Conservation (phyloP, 805 yeast genomes). For the Wickerhamomyces bisporus region DNA sequence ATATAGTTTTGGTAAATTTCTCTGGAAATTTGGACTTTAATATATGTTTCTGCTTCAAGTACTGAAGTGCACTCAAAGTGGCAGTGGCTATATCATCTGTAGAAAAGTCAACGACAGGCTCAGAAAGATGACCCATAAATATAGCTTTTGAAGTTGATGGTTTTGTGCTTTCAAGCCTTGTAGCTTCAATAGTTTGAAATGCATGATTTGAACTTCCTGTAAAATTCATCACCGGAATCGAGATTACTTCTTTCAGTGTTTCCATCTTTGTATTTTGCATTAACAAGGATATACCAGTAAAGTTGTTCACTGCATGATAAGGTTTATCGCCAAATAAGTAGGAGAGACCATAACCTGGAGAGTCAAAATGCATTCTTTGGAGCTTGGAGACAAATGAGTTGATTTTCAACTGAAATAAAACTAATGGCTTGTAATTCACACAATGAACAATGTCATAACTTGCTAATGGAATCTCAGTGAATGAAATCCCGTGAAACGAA, state of each 20-base stretch:
- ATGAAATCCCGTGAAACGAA: conserved; percentile 13
- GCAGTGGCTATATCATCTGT: conserved; percentile 34
- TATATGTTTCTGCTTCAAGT: conserved; percentile 8
- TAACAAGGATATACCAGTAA: conserved; percentile 32
- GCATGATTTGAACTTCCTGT: conserved; percentile 36
- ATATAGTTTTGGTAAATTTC: neutral
- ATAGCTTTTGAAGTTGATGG: conserved; percentile 29
- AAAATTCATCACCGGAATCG: conserved; percentile 22
- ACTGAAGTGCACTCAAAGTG: conserved; percentile 21
- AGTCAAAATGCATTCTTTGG: conserved; percentile 26
- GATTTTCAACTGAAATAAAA: conserved; percentile 15
- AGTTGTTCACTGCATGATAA: conserved; percentile 30
- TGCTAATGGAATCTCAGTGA: conserved; percentile 19
- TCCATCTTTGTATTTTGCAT: conserved; percentile 21
- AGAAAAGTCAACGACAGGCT: conserved; percentile 40
- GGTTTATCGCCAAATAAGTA: conserved; percentile 40
- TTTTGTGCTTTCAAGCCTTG: conserved; percentile 10
- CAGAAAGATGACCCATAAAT: conserved; percentile 36
- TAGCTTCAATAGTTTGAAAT: conserved; percentile 29
- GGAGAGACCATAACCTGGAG: conserved; percentile 43
- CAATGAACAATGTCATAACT: conserved; percentile 14
- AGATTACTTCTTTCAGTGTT: conserved; percentile 15
- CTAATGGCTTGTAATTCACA: conserved; percentile 19
- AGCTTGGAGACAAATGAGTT: conserved; percentile 20
- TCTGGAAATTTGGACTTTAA: neutral